These are phyloP conservation scores for Clavispora carvajalis DNA, from an alignment of 805 yeast genomes.

Conservation along the genomic window DNA sequence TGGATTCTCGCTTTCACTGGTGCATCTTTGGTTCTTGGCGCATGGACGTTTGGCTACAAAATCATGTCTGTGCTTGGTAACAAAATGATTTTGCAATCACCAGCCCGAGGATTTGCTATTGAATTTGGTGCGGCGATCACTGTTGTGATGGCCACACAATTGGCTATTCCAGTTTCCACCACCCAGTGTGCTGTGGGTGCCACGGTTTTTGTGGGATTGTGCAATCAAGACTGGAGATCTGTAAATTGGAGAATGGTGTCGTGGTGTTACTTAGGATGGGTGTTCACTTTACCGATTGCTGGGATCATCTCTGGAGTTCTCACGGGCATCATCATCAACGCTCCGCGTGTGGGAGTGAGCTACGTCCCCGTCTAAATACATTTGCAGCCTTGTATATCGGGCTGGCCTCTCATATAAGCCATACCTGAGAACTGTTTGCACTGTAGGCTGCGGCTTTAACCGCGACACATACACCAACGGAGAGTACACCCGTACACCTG, in stretches of 20 bases:
- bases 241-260: slow-evolving; percentile 75
- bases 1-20: slow-evolving; percentile 72
- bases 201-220: slow-evolving; percentile 68
- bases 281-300: slow-evolving; percentile 67
- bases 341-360: slow-evolving; percentile 43
- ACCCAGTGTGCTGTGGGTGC: slow-evolving; percentile 79
- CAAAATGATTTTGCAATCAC: slow-evolving; percentile 69
- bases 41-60: slow-evolving; percentile 67
- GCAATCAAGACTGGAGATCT: slow-evolving; percentile 57
- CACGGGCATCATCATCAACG: slow-evolving; percentile 58
- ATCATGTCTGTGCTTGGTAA: slow-evolving; percentile 70
- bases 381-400: too few species aligned
- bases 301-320: slow-evolving; percentile 66
- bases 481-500: not conserved
- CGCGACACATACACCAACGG: not conserved
- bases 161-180: slow-evolving; percentile 68
- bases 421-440: too few species aligned
- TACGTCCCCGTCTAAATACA: slow-evolving; percentile 14
- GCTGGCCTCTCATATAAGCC: too few species aligned
- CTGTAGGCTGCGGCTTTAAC: not conserved
- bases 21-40: slow-evolving; percentile 59
- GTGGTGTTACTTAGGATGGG: slow-evolving; percentile 71
- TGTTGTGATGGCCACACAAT: slow-evolving; percentile 68
- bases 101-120: slow-evolving; percentile 71
- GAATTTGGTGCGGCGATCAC: slow-evolving; percentile 78